Evolutionary conservation across 305 asterid species (phyloP).

Genomic region (Fraxinus dipetala): DNA sequence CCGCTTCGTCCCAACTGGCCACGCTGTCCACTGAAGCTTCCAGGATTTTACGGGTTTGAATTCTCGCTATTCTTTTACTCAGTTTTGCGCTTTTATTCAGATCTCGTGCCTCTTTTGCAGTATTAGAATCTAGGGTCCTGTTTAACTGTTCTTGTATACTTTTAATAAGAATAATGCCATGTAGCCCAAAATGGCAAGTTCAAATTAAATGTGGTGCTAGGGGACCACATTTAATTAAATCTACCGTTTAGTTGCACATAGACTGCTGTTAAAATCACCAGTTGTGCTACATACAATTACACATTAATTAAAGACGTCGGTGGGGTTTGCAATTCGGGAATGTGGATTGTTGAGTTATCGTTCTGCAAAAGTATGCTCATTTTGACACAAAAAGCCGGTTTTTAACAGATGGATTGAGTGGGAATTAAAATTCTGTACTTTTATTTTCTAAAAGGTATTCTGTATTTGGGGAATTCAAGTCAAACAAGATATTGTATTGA

Average conservation of each 20-base stretch:
- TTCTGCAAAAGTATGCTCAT: not conserved
- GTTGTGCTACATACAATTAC: not conserved
- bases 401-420: slow-evolving; percentile 8
- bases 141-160: not conserved
- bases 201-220: not conserved
- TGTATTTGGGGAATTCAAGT: slow-evolving; percentile 17
- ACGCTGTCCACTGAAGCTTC: slow-evolving; percentile 62
- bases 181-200: not conserved
- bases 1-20: slow-evolving; percentile 61
- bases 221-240: not conserved
- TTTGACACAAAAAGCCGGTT: slow-evolving; percentile 1
- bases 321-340: not conserved
- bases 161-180: not conserved
- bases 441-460: slow-evolving; percentile 18
- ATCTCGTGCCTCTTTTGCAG: slow-evolving; percentile 16
- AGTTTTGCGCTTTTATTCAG: slow-evolving; percentile 21
- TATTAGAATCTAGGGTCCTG: slow-evolving; percentile 26
- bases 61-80: slow-evolving; percentile 17
- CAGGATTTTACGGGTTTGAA: slow-evolving; percentile 82
- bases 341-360: not conserved
- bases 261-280: not conserved
- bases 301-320: not conserved
- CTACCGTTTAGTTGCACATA: not conserved
- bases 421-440: slow-evolving; percentile 14
- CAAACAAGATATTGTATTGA: slow-evolving; percentile 18